Conservation (phyloP, 495 filamentous ascomycete genomes). For the Aspergillus bridgeri region DNA sequence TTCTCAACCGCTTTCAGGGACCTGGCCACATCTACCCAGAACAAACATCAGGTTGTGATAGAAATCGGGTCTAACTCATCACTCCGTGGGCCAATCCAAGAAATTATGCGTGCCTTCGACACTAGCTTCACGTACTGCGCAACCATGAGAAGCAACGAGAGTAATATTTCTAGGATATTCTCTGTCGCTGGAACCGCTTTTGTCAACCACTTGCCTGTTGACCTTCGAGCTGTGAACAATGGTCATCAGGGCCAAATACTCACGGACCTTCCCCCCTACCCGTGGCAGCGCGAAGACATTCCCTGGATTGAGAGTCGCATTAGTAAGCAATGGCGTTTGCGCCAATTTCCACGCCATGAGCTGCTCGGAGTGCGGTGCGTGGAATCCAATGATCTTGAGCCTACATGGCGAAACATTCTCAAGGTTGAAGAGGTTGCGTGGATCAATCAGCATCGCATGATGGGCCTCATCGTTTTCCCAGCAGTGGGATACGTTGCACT, state of each 20-base stretch:
- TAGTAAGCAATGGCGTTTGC: slow-evolving; percentile 42
- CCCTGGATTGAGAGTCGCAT: slow-evolving; percentile 50
- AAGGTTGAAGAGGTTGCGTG: slow-evolving; percentile 43
- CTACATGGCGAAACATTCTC: slow-evolving; percentile 50
- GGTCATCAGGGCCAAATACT: slow-evolving; percentile 25
- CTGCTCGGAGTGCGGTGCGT: slow-evolving; percentile 41
- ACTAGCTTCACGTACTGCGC: neutral
- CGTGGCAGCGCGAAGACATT: slow-evolving; percentile 43
- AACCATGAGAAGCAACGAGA: neutral
- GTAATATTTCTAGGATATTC: neutral
- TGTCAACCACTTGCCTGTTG: slow-evolving; percentile 20
- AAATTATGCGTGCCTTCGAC: neutral
- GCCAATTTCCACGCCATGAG: slow-evolving; percentile 42
- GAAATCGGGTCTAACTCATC: slow-evolving; percentile 48
- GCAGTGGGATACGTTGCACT: slow-evolving; percentile 47
- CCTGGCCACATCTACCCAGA: slow-evolving; percentile 22
- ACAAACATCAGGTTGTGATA: slow-evolving; percentile 28
- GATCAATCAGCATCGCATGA: slow-evolving; percentile 45
- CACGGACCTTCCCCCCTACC: slow-evolving; percentile 45
- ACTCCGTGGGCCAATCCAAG: slow-evolving; percentile 30
- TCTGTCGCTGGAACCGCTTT: slow-evolving; percentile 29
- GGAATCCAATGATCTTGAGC: slow-evolving; percentile 40
- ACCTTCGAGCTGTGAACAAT: slow-evolving; percentile 21
- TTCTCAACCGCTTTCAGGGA: slow-evolving; percentile 34
- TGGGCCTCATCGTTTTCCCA: slow-evolving; percentile 41